These are phyloP conservation scores for Limonium bicolor DNA, from an alignment of 148 eudicot genomes.

Conservation along the genomic window DNA sequence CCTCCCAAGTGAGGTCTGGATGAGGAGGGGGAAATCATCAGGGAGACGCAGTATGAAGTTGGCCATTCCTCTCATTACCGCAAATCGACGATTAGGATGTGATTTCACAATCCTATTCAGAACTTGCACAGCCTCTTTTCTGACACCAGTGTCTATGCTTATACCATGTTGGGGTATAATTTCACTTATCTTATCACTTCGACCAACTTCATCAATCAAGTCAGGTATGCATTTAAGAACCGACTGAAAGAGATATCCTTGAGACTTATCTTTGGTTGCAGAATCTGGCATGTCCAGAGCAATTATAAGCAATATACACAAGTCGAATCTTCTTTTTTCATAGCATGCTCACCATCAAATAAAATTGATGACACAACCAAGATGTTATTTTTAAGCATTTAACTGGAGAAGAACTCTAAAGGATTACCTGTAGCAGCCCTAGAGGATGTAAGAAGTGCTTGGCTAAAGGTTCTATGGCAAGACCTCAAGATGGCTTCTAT, in stretches of 20 bases:
- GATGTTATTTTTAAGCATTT: neutral
- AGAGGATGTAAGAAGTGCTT: conserved; percentile 94
- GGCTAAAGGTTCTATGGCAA: conserved; percentile 79
- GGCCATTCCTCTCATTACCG: conserved; percentile 98
- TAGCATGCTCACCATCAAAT: no score
- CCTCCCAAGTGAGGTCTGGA: conserved; percentile 91
- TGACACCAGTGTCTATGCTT: conserved; percentile 98
- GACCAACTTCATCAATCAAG: conserved; percentile 92
- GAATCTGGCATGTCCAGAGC: conserved; percentile 43
- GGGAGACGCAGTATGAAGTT: conserved; percentile 89
- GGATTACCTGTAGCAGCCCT: conserved; percentile 72
- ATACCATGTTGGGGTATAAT: conserved; percentile 99
- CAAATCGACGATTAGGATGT: conserved; percentile 97
- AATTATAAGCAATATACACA: no score
- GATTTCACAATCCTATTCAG: conserved; percentile 85
- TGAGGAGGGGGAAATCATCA: conserved; percentile 95
- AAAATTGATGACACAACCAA: no score
- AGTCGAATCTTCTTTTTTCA: no score
- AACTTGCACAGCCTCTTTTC: conserved; percentile 98
- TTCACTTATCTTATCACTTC: conserved; percentile 94
- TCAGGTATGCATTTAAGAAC: conserved; percentile 98
- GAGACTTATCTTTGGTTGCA: conserved; percentile 87
- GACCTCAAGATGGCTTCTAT: conserved; percentile 86
- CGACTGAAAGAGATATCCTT: conserved; percentile 87
- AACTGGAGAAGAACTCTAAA: neutral